These are phyloP conservation scores for Pholiota conissans DNA, from an alignment of 768 basidiomycete genomes.

Conservation along the genomic window DNA sequence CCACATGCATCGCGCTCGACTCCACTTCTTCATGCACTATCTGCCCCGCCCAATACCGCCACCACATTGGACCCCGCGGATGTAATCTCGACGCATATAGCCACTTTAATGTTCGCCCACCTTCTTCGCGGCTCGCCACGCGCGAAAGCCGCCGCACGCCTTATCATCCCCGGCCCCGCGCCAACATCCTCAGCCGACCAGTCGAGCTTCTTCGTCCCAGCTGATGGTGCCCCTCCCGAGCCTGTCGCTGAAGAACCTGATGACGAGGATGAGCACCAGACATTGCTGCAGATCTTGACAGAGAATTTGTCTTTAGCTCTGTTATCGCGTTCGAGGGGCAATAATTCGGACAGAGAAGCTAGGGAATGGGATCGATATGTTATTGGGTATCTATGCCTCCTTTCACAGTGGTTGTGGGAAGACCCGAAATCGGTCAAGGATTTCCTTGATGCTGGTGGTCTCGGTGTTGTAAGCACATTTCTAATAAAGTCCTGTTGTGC, in stretches of 20 bases:
- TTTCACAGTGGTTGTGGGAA: constrained; percentile 97
- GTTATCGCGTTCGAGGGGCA: constrained; percentile 68
- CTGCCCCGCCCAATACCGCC: constrained; percentile 59
- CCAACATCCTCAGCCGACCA: constrained; percentile 27
- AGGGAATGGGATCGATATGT: constrained; percentile 91
- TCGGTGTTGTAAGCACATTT: constrained; percentile 76
- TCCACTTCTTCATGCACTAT: constrained; percentile 70
- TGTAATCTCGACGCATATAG: constrained; percentile 69
- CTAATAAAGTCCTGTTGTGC: neutral
- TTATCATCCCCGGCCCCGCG: constrained; percentile 54
- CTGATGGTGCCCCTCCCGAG: constrained; percentile 52
- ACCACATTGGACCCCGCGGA: constrained; percentile 48
- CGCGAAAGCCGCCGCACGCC: constrained; percentile 63
- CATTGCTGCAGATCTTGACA: constrained; percentile 79
- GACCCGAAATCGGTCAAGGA: constrained; percentile 85
- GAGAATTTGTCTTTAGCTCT: constrained; percentile 90
- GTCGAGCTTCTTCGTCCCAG: constrained; percentile 73
- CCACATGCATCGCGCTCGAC: constrained; percentile 50
- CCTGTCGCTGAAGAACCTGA: constrained; percentile 33
- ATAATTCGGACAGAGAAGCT: constrained; percentile 68
- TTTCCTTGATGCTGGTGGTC: constrained; percentile 86
- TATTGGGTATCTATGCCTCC: constrained; percentile 78
- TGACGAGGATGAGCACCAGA: constrained; percentile 66
- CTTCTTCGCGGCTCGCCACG: constrained; percentile 68
- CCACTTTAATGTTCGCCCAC: constrained; percentile 78